phyloP scores from a whole-genome alignment of 345 rosid species.

The Mallotus nudiflorus region DNA sequence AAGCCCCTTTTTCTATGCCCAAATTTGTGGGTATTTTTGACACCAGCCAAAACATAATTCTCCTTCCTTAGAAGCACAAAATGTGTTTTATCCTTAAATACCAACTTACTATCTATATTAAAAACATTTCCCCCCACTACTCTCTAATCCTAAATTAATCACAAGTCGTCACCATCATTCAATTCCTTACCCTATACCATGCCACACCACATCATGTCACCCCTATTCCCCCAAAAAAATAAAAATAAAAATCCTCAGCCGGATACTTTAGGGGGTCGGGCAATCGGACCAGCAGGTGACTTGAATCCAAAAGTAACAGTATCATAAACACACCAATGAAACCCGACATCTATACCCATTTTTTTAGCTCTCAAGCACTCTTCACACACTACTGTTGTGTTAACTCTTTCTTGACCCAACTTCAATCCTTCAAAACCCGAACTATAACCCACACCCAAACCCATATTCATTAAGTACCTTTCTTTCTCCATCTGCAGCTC shows the following conservation, averaged over 20 bases:
- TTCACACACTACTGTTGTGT: slow-evolving; percentile 37
- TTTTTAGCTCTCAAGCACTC: slow-evolving; percentile 35
- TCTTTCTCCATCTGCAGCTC: slow-evolving; percentile 34
- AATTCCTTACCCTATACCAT: not conserved
- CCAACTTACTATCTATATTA: not conserved
- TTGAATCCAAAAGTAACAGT: slow-evolving; percentile 42
- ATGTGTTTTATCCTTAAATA: not conserved
- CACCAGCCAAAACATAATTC: too few species aligned
- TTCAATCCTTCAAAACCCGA: slow-evolving; percentile 3
- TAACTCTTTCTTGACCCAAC: not conserved
- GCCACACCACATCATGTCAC: not conserved
- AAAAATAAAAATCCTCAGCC: not conserved
- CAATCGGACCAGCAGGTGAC: slow-evolving; percentile 49
- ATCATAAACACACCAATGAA: slow-evolving; percentile 52
- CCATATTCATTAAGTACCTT: slow-evolving; percentile 33
- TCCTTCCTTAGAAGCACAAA: not conserved
- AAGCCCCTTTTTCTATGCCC: not conserved
- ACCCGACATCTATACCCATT: slow-evolving; percentile 28
- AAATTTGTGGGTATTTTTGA: not conserved
- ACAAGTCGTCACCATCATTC: too few species aligned
- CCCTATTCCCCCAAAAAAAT: not conserved
- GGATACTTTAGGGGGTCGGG: slow-evolving; percentile 42
- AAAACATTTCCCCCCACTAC: not conserved
- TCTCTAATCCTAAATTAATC: too few species aligned
- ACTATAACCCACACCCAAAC: too few species aligned